Percentiles rank a stretch among this genome's conserved stretches.
Evolutionary conservation across 2,329 filamentous ascomycete genomes (phyloP).

Genomic region (Colletotrichum caudatum): DNA sequence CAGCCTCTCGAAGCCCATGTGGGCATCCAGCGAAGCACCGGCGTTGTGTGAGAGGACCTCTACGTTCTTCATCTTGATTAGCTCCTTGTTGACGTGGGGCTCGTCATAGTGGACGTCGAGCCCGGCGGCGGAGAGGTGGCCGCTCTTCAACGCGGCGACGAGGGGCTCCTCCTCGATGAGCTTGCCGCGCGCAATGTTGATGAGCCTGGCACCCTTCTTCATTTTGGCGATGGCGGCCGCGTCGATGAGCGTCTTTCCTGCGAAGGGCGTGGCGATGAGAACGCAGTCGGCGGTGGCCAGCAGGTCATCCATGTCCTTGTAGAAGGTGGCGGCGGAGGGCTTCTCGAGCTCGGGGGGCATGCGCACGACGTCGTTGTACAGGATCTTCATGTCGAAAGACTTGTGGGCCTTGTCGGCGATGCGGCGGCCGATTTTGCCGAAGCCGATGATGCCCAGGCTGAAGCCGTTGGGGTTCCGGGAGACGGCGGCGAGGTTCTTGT

Average conservation of each 20-base stretch:
- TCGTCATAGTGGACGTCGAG: slow-evolving; percentile 81
- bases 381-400: slow-evolving; percentile 68
- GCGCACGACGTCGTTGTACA: slow-evolving; percentile 66
- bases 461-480: slow-evolving; percentile 39
- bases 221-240: slow-evolving; percentile 73
- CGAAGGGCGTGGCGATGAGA: slow-evolving; percentile 73
- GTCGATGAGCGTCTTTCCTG: slow-evolving; percentile 76
- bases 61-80: slow-evolving; percentile 36
- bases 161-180: slow-evolving; percentile 79
- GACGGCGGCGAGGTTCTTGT: slow-evolving; percentile 36
- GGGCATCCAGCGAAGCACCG: slow-evolving; percentile 34
- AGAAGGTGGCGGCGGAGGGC: slow-evolving; percentile 54
- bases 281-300: slow-evolving; percentile 64
- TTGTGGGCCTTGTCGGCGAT: slow-evolving; percentile 58
- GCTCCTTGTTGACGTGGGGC: slow-evolving; percentile 53
- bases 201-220: slow-evolving; percentile 76
- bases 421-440: slow-evolving; percentile 69
- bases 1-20: slow-evolving; percentile 37
- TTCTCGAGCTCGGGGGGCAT: slow-evolving; percentile 55
- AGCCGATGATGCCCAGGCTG: slow-evolving; percentile 66
- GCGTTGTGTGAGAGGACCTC: slow-evolving; percentile 38
- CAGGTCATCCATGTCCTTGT: slow-evolving; percentile 33
- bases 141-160: slow-evolving; percentile 72
- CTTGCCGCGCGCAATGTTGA: slow-evolving; percentile 80
- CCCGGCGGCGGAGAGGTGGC: slow-evolving; percentile 72